Evolutionary conservation across 1,284 basidiomycete genomes (phyloP), one percentile per base, ranked within the genome.

Genomic region (Fomitiporia mediterranea): DNA sequence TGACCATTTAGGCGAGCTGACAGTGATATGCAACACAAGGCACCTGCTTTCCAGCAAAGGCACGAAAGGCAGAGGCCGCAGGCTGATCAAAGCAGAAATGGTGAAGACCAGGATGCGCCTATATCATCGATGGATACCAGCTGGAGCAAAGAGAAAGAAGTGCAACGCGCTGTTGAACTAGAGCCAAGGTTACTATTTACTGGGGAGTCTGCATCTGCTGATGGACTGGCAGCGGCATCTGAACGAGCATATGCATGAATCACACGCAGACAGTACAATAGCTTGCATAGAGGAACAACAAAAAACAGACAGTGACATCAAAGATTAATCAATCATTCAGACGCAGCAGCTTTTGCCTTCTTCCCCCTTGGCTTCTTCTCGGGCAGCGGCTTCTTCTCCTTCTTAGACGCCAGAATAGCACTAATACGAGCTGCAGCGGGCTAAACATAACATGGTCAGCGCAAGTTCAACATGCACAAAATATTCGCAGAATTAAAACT

Each of bases 351-450:
- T 48, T 61, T 60, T 37, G 74, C 77, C 75, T 89, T 91, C 77
- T 84, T 86, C 61, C 89, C 89, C 65, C 91, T 81, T 63, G 73
- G 60, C 78, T 92, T 93, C 79, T 81, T 84, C 57, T 82, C 75
- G 67, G 82, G 87, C 63, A 74, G 67, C 37, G 83, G 73, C 76
- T 90, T 91, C 72, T 81, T 82, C 72, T 86, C 84, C 70, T 81
- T 83, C 74, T 89, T 83, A 59, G 86, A 75, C 44, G 77, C 79
- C 60, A 84, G 64, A 63, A 94, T 77, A 56, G 89, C 87, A 64
- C 89, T 91, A 53, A 86, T 82, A 62, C 91, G 90, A 60, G 88
- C 89, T 56, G 94, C 80, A 63, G 85, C 81, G 65, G 86, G 86
- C 91, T 94, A 67, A 51, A 44, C 48, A 43, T 50, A 54, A 21